Evolutionary conservation across 176 grass and related monocot genomes (phyloP), one percentile per base, ranked within the genome.

Genomic region (Bothriochloa decipiens): DNA sequence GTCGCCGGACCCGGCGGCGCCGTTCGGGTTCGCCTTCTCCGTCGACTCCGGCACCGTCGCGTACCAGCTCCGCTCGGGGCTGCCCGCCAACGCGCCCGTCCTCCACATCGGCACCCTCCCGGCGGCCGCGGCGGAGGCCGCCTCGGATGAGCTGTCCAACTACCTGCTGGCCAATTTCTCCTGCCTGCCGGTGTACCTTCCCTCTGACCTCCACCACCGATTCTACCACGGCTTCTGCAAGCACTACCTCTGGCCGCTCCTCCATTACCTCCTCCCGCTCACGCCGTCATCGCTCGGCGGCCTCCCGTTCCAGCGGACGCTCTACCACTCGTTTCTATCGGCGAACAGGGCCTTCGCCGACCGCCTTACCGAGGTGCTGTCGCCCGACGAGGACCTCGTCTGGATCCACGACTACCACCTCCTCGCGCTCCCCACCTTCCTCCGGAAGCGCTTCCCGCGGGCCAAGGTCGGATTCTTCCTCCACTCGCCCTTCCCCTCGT

Each of bases 321-420:
- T 98, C 65, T 98, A 95, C 89, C 92, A 83, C 6, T 98, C 96
- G 12, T 98, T 93, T 91, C 92, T 98, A 39, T 98, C 96, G 2
- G 96, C 96, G 11, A 98, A 95, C 85, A 89, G 92, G 70, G 86
- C 87, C 46, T 98, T 93, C 73, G 96, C 96, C 9, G 96, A 98
- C 80, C 89, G 96, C 36, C 64, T 98, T 28, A 98, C 91, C 13
- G 96, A 98, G 89, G 79, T 98, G 22, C 92, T 98, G 45, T 62
- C 65, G 70, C 91, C 96, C 58, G 96, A 98, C 52, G 92, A 93
- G 11, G 95, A 98, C 88, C 81, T 91, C 67, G 95, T 97, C 58
- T 97, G 95, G 95, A 89, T 97, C 86, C 95, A 97, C 57, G 95
- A 97, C 39, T 97, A 97, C 84, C 95, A 97, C 88, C 92, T 97